Evolutionary conservation across 2,329 filamentous ascomycete genomes (phyloP), one percentile per base, ranked within the genome.

Genomic region (Sphaerulina populicola): DNA sequence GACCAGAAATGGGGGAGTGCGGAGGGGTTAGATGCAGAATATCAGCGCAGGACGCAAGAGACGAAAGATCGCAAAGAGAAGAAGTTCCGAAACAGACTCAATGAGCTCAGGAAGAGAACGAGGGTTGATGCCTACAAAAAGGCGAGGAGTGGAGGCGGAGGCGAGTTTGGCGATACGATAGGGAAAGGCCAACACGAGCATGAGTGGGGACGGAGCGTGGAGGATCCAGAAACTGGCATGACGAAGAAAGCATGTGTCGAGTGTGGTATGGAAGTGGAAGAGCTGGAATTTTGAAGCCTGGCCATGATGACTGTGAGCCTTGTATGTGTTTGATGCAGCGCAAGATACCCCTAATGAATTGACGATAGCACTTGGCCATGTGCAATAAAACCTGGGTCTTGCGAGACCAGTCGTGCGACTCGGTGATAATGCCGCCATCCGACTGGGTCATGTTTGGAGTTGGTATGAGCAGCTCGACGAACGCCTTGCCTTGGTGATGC

Each of bases 21-120:
- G 0, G 89, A 93, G 64, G 86, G 83, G 0, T 72, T 97, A 4
- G 93, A 97, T 65, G 87, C 79, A 4, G 91, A 97, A 70, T 97
- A 93, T 62, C 87, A 86, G 68, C 80, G 80, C 56, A 78, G 91
- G 14, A 83, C 89, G 65, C 71, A 73, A 2, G 85, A 93, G 49
- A 89, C 88, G 70, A 95, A 94, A 71, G 79, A 77, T 43, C 77
- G 88, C 47, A 94, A 94, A 64, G 90, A 96, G 67, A 82, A 83
- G 62, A 94, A 95, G 68, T 97, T 97, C 70, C 88, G 87, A 65
- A 83, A 81, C 52, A 94, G 94, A 72, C 74, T 98, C 31, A 76
- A 86, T 5, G 90, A 97, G 47, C 67, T 98, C 57, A 98, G 97
- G 76, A 90, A 91, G 70, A 83, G 90, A 67, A 98, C 93, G 10